A percentile compares a stretch with the other conserved stretches of the same genome.
Evolutionary conservation across 352 stramenopile genomes (phyloP).

Genomic region (Elongisporangium prolatum): DNA sequence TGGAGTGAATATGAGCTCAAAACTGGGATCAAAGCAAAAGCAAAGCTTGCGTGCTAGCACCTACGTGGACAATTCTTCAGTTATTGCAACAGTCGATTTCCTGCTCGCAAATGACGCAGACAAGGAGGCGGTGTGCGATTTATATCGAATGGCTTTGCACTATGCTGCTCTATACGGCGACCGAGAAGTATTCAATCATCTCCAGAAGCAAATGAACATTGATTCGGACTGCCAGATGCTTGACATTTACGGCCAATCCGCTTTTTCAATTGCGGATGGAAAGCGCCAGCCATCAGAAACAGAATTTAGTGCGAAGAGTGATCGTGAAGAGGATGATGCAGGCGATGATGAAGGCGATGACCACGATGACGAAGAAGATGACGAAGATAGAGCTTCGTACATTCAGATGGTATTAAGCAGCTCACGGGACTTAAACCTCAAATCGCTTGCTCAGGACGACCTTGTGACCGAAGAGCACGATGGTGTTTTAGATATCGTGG

Average conservation of each 20-base stretch:
- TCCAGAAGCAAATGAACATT: slow-evolving; percentile 44
- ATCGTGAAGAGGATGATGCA: slow-evolving; percentile 18
- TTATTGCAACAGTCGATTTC: slow-evolving; percentile 70
- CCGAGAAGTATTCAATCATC: slow-evolving; percentile 46
- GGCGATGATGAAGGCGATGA: slow-evolving; percentile 30
- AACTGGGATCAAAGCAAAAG: background rate
- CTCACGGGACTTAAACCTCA: slow-evolving; percentile 22
- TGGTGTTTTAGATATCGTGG: slow-evolving; percentile 50
- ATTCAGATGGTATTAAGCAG: slow-evolving; percentile 49
- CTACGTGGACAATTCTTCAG: slow-evolving; percentile 42
- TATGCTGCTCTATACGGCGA: slow-evolving; percentile 68
- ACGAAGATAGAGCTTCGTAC: slow-evolving; percentile 10
- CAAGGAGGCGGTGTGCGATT: slow-evolving; percentile 50
- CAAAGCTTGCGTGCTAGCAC: slow-evolving; percentile 32
- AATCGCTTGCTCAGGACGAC: slow-evolving; percentile 13
- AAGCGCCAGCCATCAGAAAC: slow-evolving; percentile 16
- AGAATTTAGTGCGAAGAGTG: slow-evolving; percentile 1
- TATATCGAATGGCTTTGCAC: slow-evolving; percentile 70
- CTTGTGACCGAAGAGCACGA: slow-evolving; percentile 51
- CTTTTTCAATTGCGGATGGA: slow-evolving; percentile 35
- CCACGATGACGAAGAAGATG: slow-evolving; percentile 31
- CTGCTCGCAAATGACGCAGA: slow-evolving; percentile 64
- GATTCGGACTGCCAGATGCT: slow-evolving; percentile 32
- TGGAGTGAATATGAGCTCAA: slow-evolving; percentile 23
- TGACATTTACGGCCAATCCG: slow-evolving; percentile 72